Percentiles rank a stretch among this genome's conserved stretches.
These are phyloP conservation scores for Potentilla sterilis DNA, from an alignment of 306 rosid species.

Conservation along the genomic window DNA sequence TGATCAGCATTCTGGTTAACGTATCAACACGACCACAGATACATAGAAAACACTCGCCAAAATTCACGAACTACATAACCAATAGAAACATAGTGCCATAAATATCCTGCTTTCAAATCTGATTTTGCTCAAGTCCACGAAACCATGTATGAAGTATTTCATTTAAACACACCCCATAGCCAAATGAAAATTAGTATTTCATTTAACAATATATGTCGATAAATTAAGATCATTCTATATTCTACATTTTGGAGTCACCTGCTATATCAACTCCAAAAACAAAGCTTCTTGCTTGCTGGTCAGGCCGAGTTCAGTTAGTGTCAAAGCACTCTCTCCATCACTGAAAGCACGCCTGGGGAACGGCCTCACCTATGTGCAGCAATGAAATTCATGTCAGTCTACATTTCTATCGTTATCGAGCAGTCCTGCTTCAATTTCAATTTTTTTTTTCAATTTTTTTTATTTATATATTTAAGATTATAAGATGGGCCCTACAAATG, in stretches of 20 bases:
- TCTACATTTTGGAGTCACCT: conserved; percentile 34
- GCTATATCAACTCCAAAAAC: conserved; percentile 70
- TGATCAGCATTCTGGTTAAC: neutral
- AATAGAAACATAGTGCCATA: neutral
- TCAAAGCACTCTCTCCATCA: conserved; percentile 58
- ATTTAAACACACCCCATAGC: conserved; percentile 34
- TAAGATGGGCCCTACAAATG: neutral
- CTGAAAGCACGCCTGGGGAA: conserved; percentile 85
- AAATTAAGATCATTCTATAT: conserved; percentile 32
- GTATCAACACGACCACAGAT: neutral
- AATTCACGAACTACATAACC: neutral
- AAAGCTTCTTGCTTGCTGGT: conserved; percentile 92
- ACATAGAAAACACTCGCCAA: neutral
- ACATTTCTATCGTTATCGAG: neutral
- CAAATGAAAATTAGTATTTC: conserved; percentile 28
- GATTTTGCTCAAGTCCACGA: conserved; percentile 19
- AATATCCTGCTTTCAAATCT: conserved; percentile 17
- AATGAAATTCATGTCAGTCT: conserved; percentile 1
- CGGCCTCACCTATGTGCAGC: conserved; percentile 77
- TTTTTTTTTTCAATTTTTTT: neutral
- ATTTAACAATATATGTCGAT: conserved; percentile 28
- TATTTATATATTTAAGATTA: neutral
- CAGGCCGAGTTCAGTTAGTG: conserved; percentile 69
- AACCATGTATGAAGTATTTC: conserved; percentile 24
- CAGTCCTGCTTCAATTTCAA: neutral